phyloP scores from a whole-genome alignment of 2,329 filamentous ascomycete species.

The Apiospora rasikravindrae region DNA sequence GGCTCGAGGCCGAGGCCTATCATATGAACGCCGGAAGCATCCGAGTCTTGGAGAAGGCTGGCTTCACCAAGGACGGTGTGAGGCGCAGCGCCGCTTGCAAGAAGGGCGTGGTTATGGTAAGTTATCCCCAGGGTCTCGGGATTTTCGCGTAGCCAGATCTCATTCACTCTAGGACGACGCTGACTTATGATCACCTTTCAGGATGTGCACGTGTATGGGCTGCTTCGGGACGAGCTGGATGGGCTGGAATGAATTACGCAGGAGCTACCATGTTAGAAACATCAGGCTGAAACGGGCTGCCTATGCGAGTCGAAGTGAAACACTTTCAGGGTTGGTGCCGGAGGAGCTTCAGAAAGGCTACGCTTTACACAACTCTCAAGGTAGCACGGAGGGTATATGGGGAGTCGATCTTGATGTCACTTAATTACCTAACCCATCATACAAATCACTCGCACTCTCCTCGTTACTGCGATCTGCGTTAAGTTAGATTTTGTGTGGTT shows the following conservation, averaged over 20 bases:
- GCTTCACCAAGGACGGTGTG: conserved; percentile 51
- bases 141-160: background rate
- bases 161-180: conserved; percentile 35
- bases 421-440: background rate
- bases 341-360: background rate
- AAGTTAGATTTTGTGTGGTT: background rate
- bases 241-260: background rate
- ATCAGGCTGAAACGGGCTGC: background rate
- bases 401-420: background rate
- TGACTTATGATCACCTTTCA: conserved; percentile 29
- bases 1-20: conserved; percentile 48
- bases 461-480: background rate
- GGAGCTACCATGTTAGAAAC: background rate
- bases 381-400: background rate
- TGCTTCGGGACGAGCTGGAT: conserved; percentile 11
- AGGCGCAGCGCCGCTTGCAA: conserved; percentile 49
- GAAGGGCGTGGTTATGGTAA: conserved; percentile 45
- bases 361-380: background rate
- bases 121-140: conserved; percentile 23
- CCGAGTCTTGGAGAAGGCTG: conserved; percentile 48
- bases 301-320: background rate
- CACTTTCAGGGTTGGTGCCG: background rate
- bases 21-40: conserved; percentile 48
- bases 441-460: background rate
- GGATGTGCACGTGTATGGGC: conserved; percentile 3